These are phyloP conservation scores for Botryotinia narcissicola DNA, from an alignment of 2,329 filamentous ascomycete genomes.

Conservation along the genomic window DNA sequence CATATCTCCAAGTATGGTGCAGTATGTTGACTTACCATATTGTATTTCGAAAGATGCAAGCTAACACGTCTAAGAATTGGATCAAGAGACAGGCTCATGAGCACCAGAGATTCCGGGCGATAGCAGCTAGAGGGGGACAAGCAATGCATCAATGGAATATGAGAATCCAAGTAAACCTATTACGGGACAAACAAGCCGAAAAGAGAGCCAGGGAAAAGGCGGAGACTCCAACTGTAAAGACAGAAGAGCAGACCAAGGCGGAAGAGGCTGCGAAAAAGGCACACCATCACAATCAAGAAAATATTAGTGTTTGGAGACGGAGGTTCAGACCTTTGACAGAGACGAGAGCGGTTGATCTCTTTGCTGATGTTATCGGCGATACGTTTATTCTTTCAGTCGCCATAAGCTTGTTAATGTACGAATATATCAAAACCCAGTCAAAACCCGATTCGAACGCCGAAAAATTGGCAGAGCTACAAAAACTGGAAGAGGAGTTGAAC, in stretches of 20 bases:
- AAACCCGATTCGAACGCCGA: slow-evolving; percentile 59
- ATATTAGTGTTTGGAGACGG: slow-evolving; percentile 57
- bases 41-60: background rate
- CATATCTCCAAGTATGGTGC: slow-evolving; percentile 69
- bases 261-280: slow-evolving; percentile 49
- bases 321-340: slow-evolving; percentile 64
- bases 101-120: slow-evolving; percentile 57
- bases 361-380: slow-evolving; percentile 64
- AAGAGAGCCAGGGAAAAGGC: slow-evolving; percentile 59
- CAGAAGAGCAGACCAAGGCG: slow-evolving; percentile 55
- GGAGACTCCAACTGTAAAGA: slow-evolving; percentile 63
- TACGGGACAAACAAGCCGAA: slow-evolving; percentile 58
- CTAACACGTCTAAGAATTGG: slow-evolving; percentile 50
- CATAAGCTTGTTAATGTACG: slow-evolving; percentile 56
- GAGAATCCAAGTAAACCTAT: slow-evolving; percentile 57
- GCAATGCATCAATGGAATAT: slow-evolving; percentile 66
- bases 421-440: slow-evolving; percentile 56
- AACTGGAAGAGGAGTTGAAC: slow-evolving; percentile 53
- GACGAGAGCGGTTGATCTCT: slow-evolving; percentile 63
- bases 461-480: slow-evolving; percentile 52
- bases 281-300: slow-evolving; percentile 34
- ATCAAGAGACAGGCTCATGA: slow-evolving; percentile 66
- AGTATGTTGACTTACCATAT: slow-evolving; percentile 44
- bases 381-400: slow-evolving; percentile 61
- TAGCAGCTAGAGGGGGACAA: slow-evolving; percentile 62